These are phyloP conservation scores for Trichopus zeylanicus DNA, from an alignment of 116 monocot genomes.

Conservation along the genomic window DNA sequence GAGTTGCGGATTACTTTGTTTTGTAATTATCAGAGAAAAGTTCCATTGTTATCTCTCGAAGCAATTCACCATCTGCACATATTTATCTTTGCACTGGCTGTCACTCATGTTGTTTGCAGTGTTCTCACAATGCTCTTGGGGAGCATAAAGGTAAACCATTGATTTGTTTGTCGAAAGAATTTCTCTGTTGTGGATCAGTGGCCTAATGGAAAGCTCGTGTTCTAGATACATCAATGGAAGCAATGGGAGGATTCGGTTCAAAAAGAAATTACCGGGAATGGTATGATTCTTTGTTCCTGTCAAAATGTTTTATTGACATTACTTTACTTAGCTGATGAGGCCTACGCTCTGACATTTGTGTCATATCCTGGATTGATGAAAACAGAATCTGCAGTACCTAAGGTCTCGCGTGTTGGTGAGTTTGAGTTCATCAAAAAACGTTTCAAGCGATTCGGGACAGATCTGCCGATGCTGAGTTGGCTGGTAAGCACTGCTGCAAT, in stretches of 20 bases:
- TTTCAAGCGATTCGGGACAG: conserved; percentile 18
- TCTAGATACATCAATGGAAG: conserved; percentile 41
- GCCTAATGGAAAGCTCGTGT: neutral
- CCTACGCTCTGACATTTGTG: too few species aligned
- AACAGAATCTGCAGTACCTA: conserved; percentile 4
- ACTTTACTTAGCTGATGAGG: neutral
- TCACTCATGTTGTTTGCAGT: conserved; percentile 42
- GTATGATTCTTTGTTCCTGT: conserved; percentile 2
- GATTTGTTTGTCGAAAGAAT: neutral
- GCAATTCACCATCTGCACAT: conserved; percentile 60
- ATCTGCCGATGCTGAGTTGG: conserved; percentile 27
- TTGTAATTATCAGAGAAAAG: conserved; percentile 29
- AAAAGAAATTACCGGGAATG: conserved; percentile 14
- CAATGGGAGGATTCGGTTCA: conserved; percentile 42
- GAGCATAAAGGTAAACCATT: conserved; percentile 28
- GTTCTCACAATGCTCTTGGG: conserved; percentile 34
- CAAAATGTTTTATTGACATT: neutral
- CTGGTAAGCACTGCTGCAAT: conserved; percentile 21
- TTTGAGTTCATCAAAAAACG: conserved; percentile 28
- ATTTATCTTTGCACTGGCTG: conserved; percentile 45
- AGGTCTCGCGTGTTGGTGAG: conserved; percentile 13
- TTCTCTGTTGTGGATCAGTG: neutral
- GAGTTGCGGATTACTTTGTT: neutral
- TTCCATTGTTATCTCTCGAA: conserved; percentile 44
- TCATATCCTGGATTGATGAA: neutral